Evolutionary conservation across 305 asterid genomes (phyloP).

Genomic region (Rubia balearica): DNA sequence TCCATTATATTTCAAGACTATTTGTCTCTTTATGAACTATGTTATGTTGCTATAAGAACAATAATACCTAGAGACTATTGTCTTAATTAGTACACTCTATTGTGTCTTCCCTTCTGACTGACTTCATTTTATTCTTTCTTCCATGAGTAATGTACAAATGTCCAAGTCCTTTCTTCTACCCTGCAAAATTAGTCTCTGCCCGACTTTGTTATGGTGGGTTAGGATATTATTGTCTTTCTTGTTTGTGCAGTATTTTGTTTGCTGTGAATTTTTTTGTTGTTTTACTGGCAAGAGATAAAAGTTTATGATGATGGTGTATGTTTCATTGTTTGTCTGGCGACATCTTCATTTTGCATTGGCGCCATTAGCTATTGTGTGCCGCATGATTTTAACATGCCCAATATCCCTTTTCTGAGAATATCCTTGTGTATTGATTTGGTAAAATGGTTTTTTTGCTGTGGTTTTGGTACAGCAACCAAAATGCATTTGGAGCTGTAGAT

Average conservation of each 20-base stretch:
- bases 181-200: background rate
- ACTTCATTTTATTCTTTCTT: background rate
- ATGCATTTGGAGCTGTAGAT: constrained; percentile 38
- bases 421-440: constrained; percentile 12
- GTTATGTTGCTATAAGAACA: background rate
- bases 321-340: background rate
- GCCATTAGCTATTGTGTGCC: background rate
- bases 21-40: background rate
- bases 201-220: background rate
- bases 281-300: background rate
- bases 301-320: background rate
- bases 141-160: background rate
- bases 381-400: background rate
- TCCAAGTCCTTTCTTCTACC: background rate
- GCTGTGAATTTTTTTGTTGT: background rate
- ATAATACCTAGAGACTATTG: background rate
- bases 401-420: background rate
- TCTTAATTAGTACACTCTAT: background rate
- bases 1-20: too few relatives aligned
- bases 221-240: background rate
- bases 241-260: background rate
- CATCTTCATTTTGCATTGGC: background rate
- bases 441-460: constrained; percentile 17
- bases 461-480: constrained; percentile 44
- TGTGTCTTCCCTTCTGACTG: background rate